Evolutionary conservation across 352 stramenopile genomes (phyloP).

Genomic region (Globisporangium parvum): DNA sequence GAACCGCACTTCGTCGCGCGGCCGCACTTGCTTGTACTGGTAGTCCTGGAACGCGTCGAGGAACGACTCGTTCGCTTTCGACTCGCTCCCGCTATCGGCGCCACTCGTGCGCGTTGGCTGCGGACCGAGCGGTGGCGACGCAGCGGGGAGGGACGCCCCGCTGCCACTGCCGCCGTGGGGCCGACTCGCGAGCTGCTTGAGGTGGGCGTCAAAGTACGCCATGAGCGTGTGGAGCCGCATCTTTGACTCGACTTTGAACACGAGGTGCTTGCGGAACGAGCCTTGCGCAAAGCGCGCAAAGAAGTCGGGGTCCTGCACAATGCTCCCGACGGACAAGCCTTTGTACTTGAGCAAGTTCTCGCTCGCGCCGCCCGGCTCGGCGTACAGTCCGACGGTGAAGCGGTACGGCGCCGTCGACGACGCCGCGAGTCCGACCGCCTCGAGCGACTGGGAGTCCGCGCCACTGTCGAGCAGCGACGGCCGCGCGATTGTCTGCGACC

Average conservation of each 20-base stretch:
- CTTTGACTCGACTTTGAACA: conserved; percentile 57
- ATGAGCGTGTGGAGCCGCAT: conserved; percentile 38
- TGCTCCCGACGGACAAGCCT: conserved; percentile 67
- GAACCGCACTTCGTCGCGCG: conserved; percentile 50
- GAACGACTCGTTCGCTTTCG: conserved; percentile 21
- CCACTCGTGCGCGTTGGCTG: background rate
- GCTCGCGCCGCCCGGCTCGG: conserved; percentile 49
- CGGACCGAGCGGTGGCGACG: background rate
- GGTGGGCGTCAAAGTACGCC: conserved; percentile 44
- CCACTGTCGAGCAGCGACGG: too few relatives aligned
- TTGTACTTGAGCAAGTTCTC: conserved; percentile 79
- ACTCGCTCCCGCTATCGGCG: conserved; percentile 12
- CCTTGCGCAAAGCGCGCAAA: conserved; percentile 58
- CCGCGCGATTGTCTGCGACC: conserved; percentile 47
- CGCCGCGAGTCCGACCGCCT: too few relatives aligned
- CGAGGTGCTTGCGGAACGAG: conserved; percentile 60
- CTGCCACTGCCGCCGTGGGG: background rate
- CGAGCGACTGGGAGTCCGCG: too few relatives aligned
- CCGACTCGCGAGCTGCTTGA: conserved; percentile 20
- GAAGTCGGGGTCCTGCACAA: conserved; percentile 72
- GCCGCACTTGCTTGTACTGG: conserved; percentile 21
- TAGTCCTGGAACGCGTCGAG: conserved; percentile 25
- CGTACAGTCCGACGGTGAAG: conserved; percentile 63
- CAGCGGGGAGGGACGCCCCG: background rate
- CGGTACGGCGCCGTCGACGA: conserved; percentile 13